Evolutionary conservation across 805 yeast species (phyloP).

Genomic region (Saccharomycopsis javanensis): DNA sequence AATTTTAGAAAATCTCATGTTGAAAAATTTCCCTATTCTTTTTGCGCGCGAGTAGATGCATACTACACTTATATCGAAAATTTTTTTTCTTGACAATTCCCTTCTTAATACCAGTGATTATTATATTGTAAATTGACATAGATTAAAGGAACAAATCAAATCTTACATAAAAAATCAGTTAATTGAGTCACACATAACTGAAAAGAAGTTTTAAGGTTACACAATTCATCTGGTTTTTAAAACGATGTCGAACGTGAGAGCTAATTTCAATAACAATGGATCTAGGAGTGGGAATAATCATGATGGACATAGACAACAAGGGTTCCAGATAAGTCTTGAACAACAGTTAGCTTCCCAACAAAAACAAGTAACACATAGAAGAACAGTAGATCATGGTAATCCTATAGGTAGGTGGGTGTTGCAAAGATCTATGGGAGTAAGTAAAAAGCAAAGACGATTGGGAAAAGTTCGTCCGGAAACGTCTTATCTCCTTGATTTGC

Average conservation of each 20-base stretch:
- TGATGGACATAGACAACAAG: neutral
- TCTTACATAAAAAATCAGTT: neutral
- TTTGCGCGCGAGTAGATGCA: neutral
- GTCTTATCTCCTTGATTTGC: slow-evolving; percentile 49
- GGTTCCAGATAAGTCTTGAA: slow-evolving; percentile 6
- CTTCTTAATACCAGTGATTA: too few species aligned
- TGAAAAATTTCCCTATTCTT: neutral
- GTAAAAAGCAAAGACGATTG: slow-evolving; percentile 28
- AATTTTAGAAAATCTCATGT: neutral
- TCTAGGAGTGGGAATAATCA: neutral
- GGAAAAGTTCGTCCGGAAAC: slow-evolving; percentile 61
- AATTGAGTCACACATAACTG: neutral
- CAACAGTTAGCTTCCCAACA: slow-evolving; percentile 27
- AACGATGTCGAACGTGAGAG: neutral
- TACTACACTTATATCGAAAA: neutral
- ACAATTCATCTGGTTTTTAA: neutral
- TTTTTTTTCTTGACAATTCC: neutral
- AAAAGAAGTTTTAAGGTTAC: neutral
- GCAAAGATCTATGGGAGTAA: slow-evolving; percentile 36
- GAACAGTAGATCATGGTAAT: slow-evolving; percentile 73
- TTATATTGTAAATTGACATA: neutral
- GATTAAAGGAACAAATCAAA: neutral
- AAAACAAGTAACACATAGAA: slow-evolving; percentile 45
- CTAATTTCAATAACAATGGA: neutral
- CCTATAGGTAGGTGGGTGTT: slow-evolving; percentile 57